These are phyloP conservation scores for Parachaetomium inaequale DNA, from an alignment of 495 filamentous ascomycete species.

Conservation along the genomic window DNA sequence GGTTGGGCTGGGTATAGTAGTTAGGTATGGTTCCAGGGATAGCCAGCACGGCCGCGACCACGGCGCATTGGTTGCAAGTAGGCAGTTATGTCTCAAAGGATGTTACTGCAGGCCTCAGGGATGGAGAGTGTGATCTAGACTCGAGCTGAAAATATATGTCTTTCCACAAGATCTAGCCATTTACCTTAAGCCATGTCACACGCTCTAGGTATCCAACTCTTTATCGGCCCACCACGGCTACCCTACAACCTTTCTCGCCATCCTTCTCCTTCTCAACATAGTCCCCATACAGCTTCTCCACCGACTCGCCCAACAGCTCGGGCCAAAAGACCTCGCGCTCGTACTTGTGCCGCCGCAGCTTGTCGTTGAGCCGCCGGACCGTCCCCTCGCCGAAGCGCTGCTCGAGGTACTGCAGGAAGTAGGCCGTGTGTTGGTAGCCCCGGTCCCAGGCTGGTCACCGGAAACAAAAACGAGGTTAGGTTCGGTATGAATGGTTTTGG, in stretches of 20 bases:
- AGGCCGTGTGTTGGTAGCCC: conserved; percentile 90
- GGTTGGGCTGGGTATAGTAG: not conserved
- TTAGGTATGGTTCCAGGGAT: not conserved
- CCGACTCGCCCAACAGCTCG: conserved; percentile 57
- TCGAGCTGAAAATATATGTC: not conserved
- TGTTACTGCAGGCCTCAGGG: too few relatives aligned
- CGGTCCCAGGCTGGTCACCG: conserved; percentile 69
- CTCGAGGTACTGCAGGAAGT: conserved; percentile 79
- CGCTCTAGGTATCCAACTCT: not conserved
- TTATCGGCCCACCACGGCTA: not conserved
- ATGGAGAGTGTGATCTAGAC: too few relatives aligned
- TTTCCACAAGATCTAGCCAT: not conserved
- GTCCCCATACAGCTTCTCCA: conserved; percentile 70
- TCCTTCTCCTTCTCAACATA: conserved; percentile 46
- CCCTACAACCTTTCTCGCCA: not conserved
- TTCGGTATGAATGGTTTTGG: not conserved
- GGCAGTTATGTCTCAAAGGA: too few relatives aligned
- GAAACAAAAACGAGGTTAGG: not conserved
- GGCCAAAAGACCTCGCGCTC: conserved; percentile 67
- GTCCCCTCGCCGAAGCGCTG: conserved; percentile 62
- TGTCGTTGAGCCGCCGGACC: conserved; percentile 70
- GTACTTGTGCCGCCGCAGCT: conserved; percentile 56
- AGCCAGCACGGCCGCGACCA: too few relatives aligned
- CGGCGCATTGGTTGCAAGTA: too few relatives aligned
- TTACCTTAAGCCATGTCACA: not conserved